These are phyloP conservation scores for Aureobasidium sp. DNA, from an alignment of 2,329 filamentous ascomycete species.

Conservation along the genomic window DNA sequence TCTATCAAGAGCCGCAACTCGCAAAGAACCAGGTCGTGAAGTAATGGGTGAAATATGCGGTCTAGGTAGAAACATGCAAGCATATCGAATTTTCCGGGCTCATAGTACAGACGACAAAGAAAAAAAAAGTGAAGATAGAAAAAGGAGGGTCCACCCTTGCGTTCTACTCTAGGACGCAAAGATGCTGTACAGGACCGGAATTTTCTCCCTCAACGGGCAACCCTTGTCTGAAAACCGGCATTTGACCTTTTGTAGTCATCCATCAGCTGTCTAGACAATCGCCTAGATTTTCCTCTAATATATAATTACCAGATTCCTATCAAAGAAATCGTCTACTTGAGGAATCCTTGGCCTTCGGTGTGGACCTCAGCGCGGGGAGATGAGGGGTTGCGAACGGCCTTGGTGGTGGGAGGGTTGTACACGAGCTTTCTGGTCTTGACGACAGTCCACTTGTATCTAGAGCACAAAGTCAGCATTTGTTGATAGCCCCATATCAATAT, in stretches of 20 bases:
- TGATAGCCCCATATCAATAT: background rate
- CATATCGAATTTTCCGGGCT: constrained; percentile 12
- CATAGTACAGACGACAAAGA: constrained; percentile 15
- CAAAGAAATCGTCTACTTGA: constrained; percentile 2
- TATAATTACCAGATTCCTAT: constrained; percentile 6
- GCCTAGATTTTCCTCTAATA: constrained; percentile 10
- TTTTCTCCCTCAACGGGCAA: constrained; percentile 8
- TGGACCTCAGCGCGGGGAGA: constrained; percentile 10
- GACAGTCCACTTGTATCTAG: constrained; percentile 96
- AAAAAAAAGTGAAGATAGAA: constrained; percentile 10
- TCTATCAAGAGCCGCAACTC: background rate
- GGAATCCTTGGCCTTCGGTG: background rate
- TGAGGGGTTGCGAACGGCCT: constrained; percentile 13
- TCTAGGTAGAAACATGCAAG: constrained; percentile 13
- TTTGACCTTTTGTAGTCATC: background rate
- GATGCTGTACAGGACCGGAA: constrained; percentile 13
- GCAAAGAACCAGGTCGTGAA: background rate
- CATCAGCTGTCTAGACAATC: background rate
- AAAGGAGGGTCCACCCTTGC: background rate
- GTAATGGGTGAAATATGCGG: background rate
- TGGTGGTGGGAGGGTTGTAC: constrained; percentile 61
- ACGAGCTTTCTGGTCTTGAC: constrained; percentile 92
- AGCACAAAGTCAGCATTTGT: constrained; percentile 23
- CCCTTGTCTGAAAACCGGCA: background rate
- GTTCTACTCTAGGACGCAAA: background rate